Evolutionary conservation across 179 eudicot genomes (phyloP).

Genomic region (Sideroxylon spinosum): DNA sequence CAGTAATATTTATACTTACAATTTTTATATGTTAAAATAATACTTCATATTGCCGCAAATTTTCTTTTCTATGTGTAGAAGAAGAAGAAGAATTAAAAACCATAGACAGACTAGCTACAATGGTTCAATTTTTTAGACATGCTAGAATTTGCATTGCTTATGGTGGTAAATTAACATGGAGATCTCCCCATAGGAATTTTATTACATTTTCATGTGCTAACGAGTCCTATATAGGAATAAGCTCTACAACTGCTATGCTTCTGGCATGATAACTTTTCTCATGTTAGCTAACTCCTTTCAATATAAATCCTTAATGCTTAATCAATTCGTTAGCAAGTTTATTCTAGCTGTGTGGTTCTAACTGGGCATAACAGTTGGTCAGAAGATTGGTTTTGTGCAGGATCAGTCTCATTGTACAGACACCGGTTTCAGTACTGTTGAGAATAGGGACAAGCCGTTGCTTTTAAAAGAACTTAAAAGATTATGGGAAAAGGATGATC

Average conservation of each 20-base stretch:
- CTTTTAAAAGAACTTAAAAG: slow-evolving; percentile 69
- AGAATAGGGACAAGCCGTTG: slow-evolving; percentile 58
- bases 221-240: not conserved
- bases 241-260: not conserved
- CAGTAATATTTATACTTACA: not conserved
- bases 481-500: slow-evolving; percentile 57
- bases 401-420: slow-evolving; percentile 70
- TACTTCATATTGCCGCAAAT: not conserved
- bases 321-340: slow-evolving; percentile 6
- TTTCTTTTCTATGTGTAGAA: not conserved
- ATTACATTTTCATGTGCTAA: not conserved
- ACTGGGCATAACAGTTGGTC: not conserved
- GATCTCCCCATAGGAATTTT: not conserved
- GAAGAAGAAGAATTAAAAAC: not conserved
- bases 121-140: not conserved
- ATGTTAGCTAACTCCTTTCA: not conserved
- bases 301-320: not conserved
- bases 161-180: not conserved
- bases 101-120: not conserved
- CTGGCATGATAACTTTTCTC: not conserved
- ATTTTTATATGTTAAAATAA: not conserved
- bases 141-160: not conserved
- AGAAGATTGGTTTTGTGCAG: slow-evolving; percentile 34
- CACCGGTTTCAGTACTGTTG: slow-evolving; percentile 53
- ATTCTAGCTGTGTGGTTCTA: not conserved